Conservation (phyloP, 116 monocot genomes). For the Dioscorea cayenensis region DNA sequence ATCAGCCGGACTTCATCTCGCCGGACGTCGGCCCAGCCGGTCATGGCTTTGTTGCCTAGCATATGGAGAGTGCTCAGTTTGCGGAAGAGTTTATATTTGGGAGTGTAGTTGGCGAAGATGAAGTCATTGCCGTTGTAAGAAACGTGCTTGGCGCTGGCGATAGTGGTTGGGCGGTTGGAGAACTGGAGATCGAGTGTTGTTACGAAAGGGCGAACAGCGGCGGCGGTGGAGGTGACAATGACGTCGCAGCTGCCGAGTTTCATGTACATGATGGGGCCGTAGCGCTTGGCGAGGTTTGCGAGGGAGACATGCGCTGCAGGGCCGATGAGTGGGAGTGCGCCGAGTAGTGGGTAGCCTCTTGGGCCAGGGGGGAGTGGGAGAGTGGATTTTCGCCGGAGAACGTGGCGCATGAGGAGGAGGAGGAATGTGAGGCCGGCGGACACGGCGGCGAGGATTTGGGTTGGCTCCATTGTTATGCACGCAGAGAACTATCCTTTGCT, state of each 20-base stretch:
- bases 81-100: conserved; percentile 31
- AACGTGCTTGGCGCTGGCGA: conserved; percentile 12
- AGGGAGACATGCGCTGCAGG: conserved; percentile 21
- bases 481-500: too few species aligned
- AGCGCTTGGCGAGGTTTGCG: conserved; percentile 18
- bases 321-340: conserved; percentile 26
- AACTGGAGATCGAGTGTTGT: conserved; percentile 33
- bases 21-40: too few species aligned
- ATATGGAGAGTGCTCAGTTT: conserved; percentile 12
- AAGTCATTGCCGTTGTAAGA: conserved; percentile 30
- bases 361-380: not conserved
- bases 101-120: conserved; percentile 38
- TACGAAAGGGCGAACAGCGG: conserved; percentile 27
- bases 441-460: not conserved
- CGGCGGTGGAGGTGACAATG: conserved; percentile 28
- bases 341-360: not conserved
- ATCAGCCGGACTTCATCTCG: too few species aligned
- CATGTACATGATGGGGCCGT: conserved; percentile 48
- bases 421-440: not conserved
- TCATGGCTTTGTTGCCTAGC: too few species aligned
- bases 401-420: not conserved
- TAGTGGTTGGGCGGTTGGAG: conserved; percentile 28
- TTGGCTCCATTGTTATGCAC: not conserved
- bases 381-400: not conserved
- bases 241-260: conserved; percentile 34